These are phyloP conservation scores for Talaromyces sp. DNA, from an alignment of 2,329 filamentous ascomycete species.

Conservation along the genomic window DNA sequence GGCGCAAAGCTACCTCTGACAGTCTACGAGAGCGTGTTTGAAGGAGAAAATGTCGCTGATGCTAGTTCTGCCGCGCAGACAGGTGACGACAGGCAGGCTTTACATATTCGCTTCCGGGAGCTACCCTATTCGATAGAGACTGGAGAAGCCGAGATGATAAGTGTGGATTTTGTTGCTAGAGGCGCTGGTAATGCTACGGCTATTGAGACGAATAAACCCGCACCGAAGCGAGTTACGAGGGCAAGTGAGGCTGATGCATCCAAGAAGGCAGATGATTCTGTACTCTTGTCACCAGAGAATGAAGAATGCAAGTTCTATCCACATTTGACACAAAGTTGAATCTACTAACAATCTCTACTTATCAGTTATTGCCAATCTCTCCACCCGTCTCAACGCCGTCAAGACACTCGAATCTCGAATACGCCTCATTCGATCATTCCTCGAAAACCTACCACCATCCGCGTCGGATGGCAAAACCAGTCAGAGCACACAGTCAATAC, in stretches of 20 bases:
- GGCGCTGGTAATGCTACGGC: conserved; percentile 77
- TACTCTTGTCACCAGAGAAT: conserved; percentile 55
- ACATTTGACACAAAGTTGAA: not conserved
- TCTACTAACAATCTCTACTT: conserved; percentile 13
- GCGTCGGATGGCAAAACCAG: conserved; percentile 55
- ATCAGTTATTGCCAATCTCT: conserved; percentile 63
- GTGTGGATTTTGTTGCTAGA: conserved; percentile 86
- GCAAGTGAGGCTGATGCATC: conserved; percentile 37
- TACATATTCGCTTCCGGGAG: conserved; percentile 73
- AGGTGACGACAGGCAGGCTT: conserved; percentile 58
- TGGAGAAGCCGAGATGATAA: conserved; percentile 95
- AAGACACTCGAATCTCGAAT: conserved; percentile 85
- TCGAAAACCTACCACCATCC: conserved; percentile 67
- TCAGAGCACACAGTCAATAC: conserved; percentile 60
- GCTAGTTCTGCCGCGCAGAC: conserved; percentile 66
- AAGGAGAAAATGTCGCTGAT: conserved; percentile 61
- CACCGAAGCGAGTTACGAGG: conserved; percentile 25
- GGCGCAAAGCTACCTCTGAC: conserved; percentile 84
- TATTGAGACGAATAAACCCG: conserved; percentile 34
- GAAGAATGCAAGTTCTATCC: conserved; percentile 54
- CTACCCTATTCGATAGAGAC: conserved; percentile 87
- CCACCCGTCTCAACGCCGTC: conserved; percentile 85
- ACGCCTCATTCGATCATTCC: conserved; percentile 69
- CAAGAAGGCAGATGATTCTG: conserved; percentile 26
- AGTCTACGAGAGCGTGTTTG: conserved; percentile 81